Base-by-base conservation (phyloP, 352 stramenopile genomes). In the Globisporangium acanthophoron region DNA sequence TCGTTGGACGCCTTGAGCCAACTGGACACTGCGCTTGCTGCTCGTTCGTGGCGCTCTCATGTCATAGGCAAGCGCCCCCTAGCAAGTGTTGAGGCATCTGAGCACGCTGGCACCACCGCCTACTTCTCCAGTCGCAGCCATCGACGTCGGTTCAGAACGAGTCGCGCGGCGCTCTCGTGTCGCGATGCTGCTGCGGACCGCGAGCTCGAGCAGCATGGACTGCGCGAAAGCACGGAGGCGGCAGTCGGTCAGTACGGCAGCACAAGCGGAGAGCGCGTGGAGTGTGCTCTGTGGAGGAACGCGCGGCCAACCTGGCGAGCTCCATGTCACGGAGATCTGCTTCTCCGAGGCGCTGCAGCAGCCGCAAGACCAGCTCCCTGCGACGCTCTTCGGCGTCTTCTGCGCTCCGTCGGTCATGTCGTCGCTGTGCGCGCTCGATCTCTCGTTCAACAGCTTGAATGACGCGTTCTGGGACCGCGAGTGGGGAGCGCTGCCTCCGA, bases 361-460 rank as follows among this genome's bases (percentile, higher is more conserved):
- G 15, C 40, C 40, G 40, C 40, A 20, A 4, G 40, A 45, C 7
- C 15, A 45, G 40, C 18, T 45, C 15, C 40, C 15, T 6, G 13
- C 40, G 15, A 20, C 24, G 3, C 47, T 35, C 27, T 53, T 20
- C 24, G 16, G 54, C 3, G 45, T 53, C 33, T 47, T 41, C 35
- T 46, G 29, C n/a, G 27, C 46, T 3, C 43, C 24, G 16, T 7
- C 31, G 2, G 21, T 53, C 4, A 45, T 45, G 31, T 7, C 2
- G 5, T 61, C 63, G 41, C 44, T 78, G 13, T 21, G 40, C 15
- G 29, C 57, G 16, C 45, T 88, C 4, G 70, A 88, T 39, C 52
- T 88, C 5, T 87, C 78, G 49, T 85, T 81, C 52, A 88, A 87
- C 20, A 57, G 71, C 3, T 54, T 88, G 6, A 27, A 62, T 12